Percentiles rank a stretch among this genome's conserved stretches.
These are phyloP conservation scores for Clonostachys byssicola DNA, from an alignment of 2,329 filamentous ascomycete genomes.

Conservation along the genomic window DNA sequence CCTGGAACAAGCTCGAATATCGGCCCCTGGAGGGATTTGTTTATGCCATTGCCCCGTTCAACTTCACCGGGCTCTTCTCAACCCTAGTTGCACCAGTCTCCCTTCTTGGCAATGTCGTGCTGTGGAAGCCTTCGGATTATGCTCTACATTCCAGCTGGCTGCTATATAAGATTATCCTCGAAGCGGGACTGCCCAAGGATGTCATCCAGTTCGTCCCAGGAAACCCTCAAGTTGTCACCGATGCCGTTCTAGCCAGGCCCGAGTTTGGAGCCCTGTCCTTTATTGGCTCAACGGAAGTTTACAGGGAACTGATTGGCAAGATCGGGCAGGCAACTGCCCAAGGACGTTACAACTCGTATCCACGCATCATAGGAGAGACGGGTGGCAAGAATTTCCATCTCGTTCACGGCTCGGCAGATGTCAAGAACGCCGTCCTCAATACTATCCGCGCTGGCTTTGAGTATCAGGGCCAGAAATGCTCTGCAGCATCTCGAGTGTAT, in stretches of 20 bases:
- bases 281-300: slow-evolving; percentile 30
- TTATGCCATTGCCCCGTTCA: slow-evolving; percentile 90
- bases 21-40: slow-evolving; percentile 90
- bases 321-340: slow-evolving; percentile 15
- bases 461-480: neutral
- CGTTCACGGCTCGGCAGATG: neutral
- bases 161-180: slow-evolving; percentile 29
- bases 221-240: slow-evolving; percentile 26
- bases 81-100: slow-evolving; percentile 81
- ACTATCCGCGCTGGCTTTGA: neutral
- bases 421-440: neutral
- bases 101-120: slow-evolving; percentile 84
- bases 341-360: slow-evolving; percentile 20
- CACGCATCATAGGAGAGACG: slow-evolving; percentile 44
- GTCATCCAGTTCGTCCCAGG: slow-evolving; percentile 33
- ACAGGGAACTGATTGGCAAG: slow-evolving; percentile 21
- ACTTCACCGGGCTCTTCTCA: slow-evolving; percentile 91
- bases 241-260: slow-evolving; percentile 33
- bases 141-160: slow-evolving; percentile 25
- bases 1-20: too few species aligned
- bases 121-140: slow-evolving; percentile 32
- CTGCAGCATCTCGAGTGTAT: neutral
- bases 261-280: slow-evolving; percentile 67
- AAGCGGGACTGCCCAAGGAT: slow-evolving; percentile 29
- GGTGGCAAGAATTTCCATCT: slow-evolving; percentile 41